A percentile compares a stretch with the other conserved stretches of the same genome.
phyloP scores from a whole-genome alignment of 2,329 filamentous ascomycete genomes.

The Dryadomyces quercivorus region DNA sequence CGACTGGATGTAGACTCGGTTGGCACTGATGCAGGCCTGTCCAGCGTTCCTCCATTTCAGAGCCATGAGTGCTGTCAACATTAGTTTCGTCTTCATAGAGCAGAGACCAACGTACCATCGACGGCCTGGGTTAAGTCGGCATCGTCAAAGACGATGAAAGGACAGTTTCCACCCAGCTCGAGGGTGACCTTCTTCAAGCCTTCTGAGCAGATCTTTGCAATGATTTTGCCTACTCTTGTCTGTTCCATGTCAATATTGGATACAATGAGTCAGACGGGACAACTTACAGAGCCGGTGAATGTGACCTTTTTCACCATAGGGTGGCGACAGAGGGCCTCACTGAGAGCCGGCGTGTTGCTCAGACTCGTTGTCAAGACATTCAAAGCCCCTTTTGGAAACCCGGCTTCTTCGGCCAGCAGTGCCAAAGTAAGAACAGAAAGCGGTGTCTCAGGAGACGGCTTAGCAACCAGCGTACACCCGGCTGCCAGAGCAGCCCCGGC shows the following conservation, averaged over 20 bases:
- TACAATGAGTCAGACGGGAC: neutral
- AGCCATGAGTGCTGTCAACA: constrained; percentile 13
- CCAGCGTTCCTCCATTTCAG: constrained; percentile 37
- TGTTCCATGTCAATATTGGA: neutral
- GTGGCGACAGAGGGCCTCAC: constrained; percentile 31
- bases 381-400: constrained; percentile 61
- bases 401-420: constrained; percentile 55
- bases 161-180: constrained; percentile 60
- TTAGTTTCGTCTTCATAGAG: neutral
- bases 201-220: constrained; percentile 49
- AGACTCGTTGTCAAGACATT: constrained; percentile 30
- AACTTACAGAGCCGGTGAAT: constrained; percentile 50
- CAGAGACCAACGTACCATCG: neutral
- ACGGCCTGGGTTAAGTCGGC: constrained; percentile 51
- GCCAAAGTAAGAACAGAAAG: constrained; percentile 60
- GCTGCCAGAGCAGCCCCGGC: constrained; percentile 46
- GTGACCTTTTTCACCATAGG: constrained; percentile 47
- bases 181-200: constrained; percentile 57
- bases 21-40: constrained; percentile 52
- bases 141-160: constrained; percentile 54
- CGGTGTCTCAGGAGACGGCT: constrained; percentile 61
- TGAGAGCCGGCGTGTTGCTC: constrained; percentile 26
- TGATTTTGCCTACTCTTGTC: constrained; percentile 53
- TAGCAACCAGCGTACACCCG: constrained; percentile 61
- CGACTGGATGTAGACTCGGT: constrained; percentile 50